A percentile compares a stretch with the other conserved stretches of the same genome.
phyloP scores from a whole-genome alignment of 495 filamentous ascomycete genomes.

The Aspergillus bertholletiae region DNA sequence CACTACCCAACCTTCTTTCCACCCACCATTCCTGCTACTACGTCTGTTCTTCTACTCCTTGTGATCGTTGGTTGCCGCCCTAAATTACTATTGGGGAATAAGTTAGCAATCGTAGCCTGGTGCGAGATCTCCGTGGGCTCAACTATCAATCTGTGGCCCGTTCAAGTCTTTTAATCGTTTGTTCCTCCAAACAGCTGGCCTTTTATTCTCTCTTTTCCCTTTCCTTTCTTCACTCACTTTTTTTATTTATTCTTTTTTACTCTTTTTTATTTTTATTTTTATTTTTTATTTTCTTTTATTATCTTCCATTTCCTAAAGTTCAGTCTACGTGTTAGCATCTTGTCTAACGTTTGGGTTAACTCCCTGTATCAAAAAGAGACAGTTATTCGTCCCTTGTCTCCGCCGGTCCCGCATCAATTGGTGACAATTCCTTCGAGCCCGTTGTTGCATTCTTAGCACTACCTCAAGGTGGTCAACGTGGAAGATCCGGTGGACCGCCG shows the following conservation, averaged over 20 bases:
- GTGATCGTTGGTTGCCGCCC: background rate
- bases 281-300: conserved; percentile 6
- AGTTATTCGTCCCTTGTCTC: conserved; percentile 11
- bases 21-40: background rate
- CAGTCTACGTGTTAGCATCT: conserved; percentile 18
- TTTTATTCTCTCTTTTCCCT: background rate
- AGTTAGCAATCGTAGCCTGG: conserved; percentile 13
- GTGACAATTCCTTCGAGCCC: conserved; percentile 9
- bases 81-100: background rate
- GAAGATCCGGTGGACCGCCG: conserved; percentile 21
- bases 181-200: conserved; percentile 1
- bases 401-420: conserved; percentile 9
- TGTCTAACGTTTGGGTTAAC: conserved; percentile 17
- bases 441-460: conserved; percentile 13
- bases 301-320: conserved; percentile 7
- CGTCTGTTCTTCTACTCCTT: background rate
- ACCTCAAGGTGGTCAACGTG: conserved; percentile 16
- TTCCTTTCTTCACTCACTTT: conserved; percentile 10
- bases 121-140: conserved; percentile 14
- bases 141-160: conserved; percentile 15
- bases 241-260: conserved; percentile 8
- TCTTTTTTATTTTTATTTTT: conserved; percentile 8
- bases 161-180: conserved; percentile 10
- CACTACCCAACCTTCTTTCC: background rate
- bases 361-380: conserved; percentile 14